phyloP scores from a whole-genome alignment of 73 alveolate species.

The Blepharisma stoltei region DNA sequence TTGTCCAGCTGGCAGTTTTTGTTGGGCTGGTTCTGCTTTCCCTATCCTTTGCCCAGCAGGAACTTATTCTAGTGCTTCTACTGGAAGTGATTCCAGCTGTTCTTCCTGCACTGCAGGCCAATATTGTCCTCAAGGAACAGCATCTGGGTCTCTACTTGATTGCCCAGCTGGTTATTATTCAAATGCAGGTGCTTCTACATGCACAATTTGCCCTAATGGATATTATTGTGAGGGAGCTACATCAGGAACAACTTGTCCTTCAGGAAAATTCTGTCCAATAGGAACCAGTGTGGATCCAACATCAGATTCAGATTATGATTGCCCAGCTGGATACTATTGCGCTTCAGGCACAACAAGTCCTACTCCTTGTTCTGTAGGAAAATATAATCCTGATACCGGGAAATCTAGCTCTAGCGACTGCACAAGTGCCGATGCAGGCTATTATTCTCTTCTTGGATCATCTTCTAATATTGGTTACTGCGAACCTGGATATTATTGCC shows the following conservation, averaged over 20 bases:
- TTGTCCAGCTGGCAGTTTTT: constrained; percentile 34
- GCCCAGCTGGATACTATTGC: constrained; percentile 66
- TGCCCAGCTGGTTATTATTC: constrained; percentile 57
- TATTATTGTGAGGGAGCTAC: constrained; percentile 42
- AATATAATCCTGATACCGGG: not conserved
- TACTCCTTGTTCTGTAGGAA: constrained; percentile 60
- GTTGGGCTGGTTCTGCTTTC: constrained; percentile 49
- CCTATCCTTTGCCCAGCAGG: constrained; percentile 67
- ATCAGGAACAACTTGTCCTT: constrained; percentile 20
- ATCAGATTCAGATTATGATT: constrained; percentile 11
- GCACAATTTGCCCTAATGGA: constrained; percentile 48
- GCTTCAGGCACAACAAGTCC: constrained; percentile 38
- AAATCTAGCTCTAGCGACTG: constrained; percentile 35
- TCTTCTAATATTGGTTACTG: constrained; percentile 47
- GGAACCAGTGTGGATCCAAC: constrained; percentile 33
- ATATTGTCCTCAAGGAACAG: constrained; percentile 41
- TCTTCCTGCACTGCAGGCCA: constrained; percentile 49
- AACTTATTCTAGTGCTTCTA: constrained; percentile 34
- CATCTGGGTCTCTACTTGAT: constrained; percentile 12
- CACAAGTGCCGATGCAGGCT: constrained; percentile 45
- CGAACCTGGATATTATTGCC: constrained; percentile 69
- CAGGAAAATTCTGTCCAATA: constrained; percentile 38
- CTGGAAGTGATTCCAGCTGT: constrained; percentile 30
- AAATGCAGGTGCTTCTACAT: constrained; percentile 42
- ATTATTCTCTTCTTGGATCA: constrained; percentile 42